A percentile compares a stretch with the other conserved stretches of the same genome.
Evolutionary conservation across 495 filamentous ascomycete species (phyloP).

Genomic region (Echria macrotheca): DNA sequence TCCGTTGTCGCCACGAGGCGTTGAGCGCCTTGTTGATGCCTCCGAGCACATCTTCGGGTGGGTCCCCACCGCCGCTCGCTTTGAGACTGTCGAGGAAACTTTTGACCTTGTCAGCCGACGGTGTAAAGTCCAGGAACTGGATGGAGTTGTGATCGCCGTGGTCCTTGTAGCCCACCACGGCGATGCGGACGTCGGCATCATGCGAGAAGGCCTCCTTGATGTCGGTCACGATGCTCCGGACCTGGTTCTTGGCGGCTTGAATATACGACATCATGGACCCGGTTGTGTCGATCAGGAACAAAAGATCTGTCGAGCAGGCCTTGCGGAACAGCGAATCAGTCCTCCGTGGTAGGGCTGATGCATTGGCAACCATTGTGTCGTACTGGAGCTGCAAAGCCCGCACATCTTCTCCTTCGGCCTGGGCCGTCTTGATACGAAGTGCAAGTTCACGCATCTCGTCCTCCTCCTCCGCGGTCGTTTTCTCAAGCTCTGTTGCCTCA

Average conservation of each 20-base stretch:
- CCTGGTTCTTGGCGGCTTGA: constrained; percentile 30
- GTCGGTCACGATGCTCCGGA: constrained; percentile 30
- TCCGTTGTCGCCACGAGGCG: constrained; percentile 28
- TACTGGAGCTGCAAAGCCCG: constrained; percentile 22
- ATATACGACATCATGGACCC: constrained; percentile 30
- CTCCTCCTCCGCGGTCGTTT: no score
- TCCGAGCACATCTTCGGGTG: constrained; percentile 33
- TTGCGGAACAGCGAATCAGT: constrained; percentile 26
- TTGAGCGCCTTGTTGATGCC: constrained; percentile 24
- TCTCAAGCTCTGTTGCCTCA: no score
- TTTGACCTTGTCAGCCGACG: constrained; percentile 15
- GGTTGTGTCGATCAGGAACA: constrained; percentile 39
- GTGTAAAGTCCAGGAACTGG: constrained; percentile 35
- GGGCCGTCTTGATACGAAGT: not conserved
- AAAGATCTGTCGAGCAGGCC: constrained; percentile 32
- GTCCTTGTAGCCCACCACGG: constrained; percentile 36
- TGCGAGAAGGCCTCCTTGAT: constrained; percentile 32
- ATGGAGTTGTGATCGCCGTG: constrained; percentile 25
- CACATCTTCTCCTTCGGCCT: constrained; percentile 1
- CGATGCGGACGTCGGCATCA: constrained; percentile 38
- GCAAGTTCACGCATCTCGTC: not conserved
- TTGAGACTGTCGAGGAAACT: constrained; percentile 19
- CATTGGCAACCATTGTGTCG: constrained; percentile 15
- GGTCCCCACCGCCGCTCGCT: constrained; percentile 24
- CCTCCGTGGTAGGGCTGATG: not conserved